Evolutionary conservation across 2,329 filamentous ascomycete species (phyloP), one percentile per base, ranked within the genome.

Genomic region (Daldinia sp.): DNA sequence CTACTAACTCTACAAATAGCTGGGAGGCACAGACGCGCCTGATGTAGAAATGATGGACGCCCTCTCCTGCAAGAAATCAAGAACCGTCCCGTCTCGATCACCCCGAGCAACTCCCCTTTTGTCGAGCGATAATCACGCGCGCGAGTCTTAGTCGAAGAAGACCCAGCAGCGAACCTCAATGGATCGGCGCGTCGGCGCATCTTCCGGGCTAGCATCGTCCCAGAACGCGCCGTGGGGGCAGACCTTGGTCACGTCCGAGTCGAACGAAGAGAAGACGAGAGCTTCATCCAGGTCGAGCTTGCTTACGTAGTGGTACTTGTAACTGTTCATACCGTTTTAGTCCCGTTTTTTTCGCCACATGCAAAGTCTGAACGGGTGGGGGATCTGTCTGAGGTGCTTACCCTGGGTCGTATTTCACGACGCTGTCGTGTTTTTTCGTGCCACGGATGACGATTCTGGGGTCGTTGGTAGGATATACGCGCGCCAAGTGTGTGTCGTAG

Each of bases 121-220:
- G 33, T 42, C 42, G 6, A 51, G 20, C 65, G 23, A 44, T 39
- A 39, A 44, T 58, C 33, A 58, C 30, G 5, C 15, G 13, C 61
- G 63, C 55, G 51, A 44, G 26, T 6, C 20, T 50, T 58, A 70
- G 39, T 76, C 73, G 53, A 76, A 75, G 48, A 76, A 74, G 30
- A 75, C 74, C 75, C 75, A 77, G 54, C 68, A 74, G 61, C 75
- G 75, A 42, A 74, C 75, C 63, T 77, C 75, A 55, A 77, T 75
- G 18, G 74, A 77, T 44, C 74, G 72, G 33, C 75, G 73, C 28
- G 66, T 72, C 15, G 74, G 75, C 46, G 75, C 74, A 46, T 75
- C 68, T 1, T 68, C 64, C 26, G 66, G 61, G 59, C 73, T 76
- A 9, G 73, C 70, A 18, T 76, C 65, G 42, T 77, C 75, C 75